A percentile compares a stretch with the other conserved stretches of the same genome.
These are phyloP conservation scores for Aspergillus conjunctus DNA, from an alignment of 495 filamentous ascomycete species.

Conservation along the genomic window DNA sequence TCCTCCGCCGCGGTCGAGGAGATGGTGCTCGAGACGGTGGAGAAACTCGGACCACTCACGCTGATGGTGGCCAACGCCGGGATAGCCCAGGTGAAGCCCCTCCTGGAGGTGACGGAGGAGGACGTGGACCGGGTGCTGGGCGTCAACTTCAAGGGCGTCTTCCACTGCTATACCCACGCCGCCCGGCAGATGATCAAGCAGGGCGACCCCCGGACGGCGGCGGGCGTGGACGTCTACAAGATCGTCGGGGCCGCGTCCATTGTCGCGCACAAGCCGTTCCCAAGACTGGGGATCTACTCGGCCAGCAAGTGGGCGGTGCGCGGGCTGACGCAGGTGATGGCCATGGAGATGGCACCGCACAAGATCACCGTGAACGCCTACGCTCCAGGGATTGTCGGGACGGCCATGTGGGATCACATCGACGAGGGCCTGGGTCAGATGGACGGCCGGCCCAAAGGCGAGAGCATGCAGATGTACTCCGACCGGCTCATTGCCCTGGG, in stretches of 20 bases:
- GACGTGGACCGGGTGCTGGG: conserved; percentile 54
- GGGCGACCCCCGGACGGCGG: conserved; percentile 14
- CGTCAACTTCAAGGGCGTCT: conserved; percentile 66
- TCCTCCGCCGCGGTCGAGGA: conserved; percentile 47
- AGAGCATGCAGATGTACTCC: conserved; percentile 50
- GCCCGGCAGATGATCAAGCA: conserved; percentile 62
- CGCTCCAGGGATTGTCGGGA: conserved; percentile 63
- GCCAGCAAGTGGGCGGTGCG: conserved; percentile 63
- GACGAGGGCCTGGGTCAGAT: conserved; percentile 52
- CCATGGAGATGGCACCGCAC: conserved; percentile 58
- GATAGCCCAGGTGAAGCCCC: conserved; percentile 65
- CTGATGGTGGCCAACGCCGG: conserved; percentile 49
- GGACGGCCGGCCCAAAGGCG: conserved; percentile 49
- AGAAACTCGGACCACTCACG: conserved; percentile 53
- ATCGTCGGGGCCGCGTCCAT: conserved; percentile 58
- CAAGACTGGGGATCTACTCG: conserved; percentile 56
- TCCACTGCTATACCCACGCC: conserved; percentile 68
- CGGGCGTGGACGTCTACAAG: conserved; percentile 51
- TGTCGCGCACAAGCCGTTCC: conserved; percentile 57
- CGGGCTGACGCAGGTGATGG: conserved; percentile 58
- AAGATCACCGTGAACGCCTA: conserved; percentile 65
- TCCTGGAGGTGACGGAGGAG: conserved; percentile 59
- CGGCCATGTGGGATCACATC: conserved; percentile 63
- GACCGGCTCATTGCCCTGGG: conserved; percentile 51
- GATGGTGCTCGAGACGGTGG: conserved; percentile 50